Conservation (phyloP, 1,284 basidiomycete species). For the Papiliotrema fonsecae region DNA sequence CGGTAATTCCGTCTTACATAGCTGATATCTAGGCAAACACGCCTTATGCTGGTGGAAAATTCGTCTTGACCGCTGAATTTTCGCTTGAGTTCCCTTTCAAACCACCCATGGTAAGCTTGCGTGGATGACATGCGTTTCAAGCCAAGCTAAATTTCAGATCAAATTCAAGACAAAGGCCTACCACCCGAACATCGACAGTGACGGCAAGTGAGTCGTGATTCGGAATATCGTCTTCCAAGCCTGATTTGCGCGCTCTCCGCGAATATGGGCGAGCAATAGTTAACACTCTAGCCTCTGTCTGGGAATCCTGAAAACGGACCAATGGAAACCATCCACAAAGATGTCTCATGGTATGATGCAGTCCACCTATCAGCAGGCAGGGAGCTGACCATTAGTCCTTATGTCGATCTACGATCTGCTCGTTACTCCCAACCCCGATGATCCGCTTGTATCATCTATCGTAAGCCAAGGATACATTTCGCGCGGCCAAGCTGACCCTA, state of each 20-base stretch:
- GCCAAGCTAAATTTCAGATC: slow-evolving; percentile 53
- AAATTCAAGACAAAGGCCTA: slow-evolving; percentile 83
- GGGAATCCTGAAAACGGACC: slow-evolving; percentile 50
- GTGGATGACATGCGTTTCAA: not conserved
- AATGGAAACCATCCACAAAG: slow-evolving; percentile 82
- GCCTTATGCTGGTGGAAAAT: slow-evolving; percentile 79
- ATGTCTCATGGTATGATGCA: slow-evolving; percentile 60
- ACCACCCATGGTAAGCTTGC: slow-evolving; percentile 68
- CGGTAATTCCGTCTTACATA: not conserved
- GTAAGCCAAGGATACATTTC: slow-evolving; percentile 20
- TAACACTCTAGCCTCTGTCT: slow-evolving; percentile 51
- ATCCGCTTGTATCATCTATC: slow-evolving; percentile 63
- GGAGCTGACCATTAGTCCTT: slow-evolving; percentile 56
- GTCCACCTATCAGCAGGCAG: not conserved
- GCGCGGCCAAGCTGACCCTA: slow-evolving; percentile 12
- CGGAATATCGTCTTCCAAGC: no score
- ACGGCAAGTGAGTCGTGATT: slow-evolving; percentile 76
- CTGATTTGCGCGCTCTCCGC: slow-evolving; percentile 3
- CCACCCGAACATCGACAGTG: slow-evolving; percentile 88
- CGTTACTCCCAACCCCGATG: slow-evolving; percentile 81
- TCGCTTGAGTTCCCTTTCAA: slow-evolving; percentile 85
- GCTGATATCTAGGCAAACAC: slow-evolving; percentile 51
- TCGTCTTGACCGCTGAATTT: slow-evolving; percentile 66
- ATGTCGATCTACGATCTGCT: slow-evolving; percentile 75
- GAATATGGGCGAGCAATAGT: no score